Conservation (phyloP, 2,329 filamentous ascomycete species). For the Cladosporium velox region DNA sequence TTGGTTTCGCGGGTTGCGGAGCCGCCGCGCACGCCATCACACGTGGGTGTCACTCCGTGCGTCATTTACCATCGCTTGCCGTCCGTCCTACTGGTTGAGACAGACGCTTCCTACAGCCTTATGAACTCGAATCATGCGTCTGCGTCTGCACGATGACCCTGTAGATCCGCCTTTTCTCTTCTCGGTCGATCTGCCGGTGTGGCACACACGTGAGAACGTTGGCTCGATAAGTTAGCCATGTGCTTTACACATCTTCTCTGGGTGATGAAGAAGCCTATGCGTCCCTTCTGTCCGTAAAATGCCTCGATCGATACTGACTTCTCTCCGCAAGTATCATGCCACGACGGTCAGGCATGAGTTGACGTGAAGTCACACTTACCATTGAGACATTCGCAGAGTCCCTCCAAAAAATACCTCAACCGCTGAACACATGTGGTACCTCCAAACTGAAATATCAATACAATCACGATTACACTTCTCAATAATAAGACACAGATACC, state of each 20-base stretch:
- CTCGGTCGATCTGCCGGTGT: not conserved
- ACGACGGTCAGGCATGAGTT: not conserved
- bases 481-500: not conserved
- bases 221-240: not conserved
- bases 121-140: not conserved
- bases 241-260: not conserved
- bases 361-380: not conserved
- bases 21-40: slow-evolving; percentile 17
- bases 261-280: not conserved
- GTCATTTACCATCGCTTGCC: not conserved
- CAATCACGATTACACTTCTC: not conserved
- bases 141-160: slow-evolving; percentile 1
- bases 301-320: not conserved
- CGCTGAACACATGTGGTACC: not conserved
- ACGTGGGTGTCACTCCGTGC: slow-evolving; percentile 8
- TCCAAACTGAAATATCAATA: not conserved
- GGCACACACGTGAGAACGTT: slow-evolving; percentile 7
- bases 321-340: not conserved
- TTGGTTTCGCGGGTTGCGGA: slow-evolving; percentile 3
- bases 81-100: not conserved
- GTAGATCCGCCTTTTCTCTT: not conserved
- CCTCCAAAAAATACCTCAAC: not conserved
- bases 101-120: slow-evolving; percentile 4
- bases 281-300: not conserved
- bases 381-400: not conserved